These are phyloP conservation scores for Syzygium malaccense DNA, from an alignment of 441 rosid species.

Conservation along the genomic window DNA sequence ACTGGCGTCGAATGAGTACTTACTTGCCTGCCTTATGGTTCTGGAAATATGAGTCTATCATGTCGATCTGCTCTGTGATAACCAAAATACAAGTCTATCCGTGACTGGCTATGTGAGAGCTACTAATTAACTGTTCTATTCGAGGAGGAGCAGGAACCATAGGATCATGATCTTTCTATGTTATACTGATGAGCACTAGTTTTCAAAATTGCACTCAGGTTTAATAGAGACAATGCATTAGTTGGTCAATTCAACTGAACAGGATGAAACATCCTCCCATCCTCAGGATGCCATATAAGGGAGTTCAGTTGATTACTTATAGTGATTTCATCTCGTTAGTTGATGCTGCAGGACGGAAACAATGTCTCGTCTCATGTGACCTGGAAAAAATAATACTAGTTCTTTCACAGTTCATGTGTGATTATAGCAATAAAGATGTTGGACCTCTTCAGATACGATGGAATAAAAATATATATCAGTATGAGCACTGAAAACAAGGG, in stretches of 20 bases:
- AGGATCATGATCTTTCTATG: background rate
- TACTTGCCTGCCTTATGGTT: slow-evolving; percentile 15
- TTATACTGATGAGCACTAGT: background rate
- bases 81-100: background rate
- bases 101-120: background rate
- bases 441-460: background rate
- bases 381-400: background rate
- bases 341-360: background rate
- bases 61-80: background rate
- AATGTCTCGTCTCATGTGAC: background rate
- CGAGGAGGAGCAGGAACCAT: background rate
- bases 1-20: slow-evolving; percentile 44
- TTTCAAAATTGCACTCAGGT: background rate
- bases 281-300: background rate
- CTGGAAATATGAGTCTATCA: background rate
- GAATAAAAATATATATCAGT: background rate
- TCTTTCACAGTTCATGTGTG: background rate
- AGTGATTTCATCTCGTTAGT: background rate
- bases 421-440: background rate
- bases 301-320: background rate
- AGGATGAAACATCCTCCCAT: background rate
- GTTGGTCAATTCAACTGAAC: background rate
- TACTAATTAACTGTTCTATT: background rate
- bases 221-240: background rate
- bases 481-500: background rate